Evolutionary conservation across 129 eudicot species (phyloP).

Genomic region (Escallonia herrerae): DNA sequence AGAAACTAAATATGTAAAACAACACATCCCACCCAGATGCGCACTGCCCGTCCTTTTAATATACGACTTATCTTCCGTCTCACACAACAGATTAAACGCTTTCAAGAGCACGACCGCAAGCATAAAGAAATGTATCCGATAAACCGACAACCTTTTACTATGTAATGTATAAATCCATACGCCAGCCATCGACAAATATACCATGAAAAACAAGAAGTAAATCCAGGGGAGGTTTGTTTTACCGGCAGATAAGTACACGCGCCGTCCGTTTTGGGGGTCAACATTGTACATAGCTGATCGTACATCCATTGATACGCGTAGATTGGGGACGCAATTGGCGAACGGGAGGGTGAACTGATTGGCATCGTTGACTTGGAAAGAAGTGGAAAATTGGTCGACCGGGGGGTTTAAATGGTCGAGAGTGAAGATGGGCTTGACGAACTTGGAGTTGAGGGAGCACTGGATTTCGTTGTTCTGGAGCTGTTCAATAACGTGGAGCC

Average conservation of each 20-base stretch:
- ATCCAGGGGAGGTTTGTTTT: slow-evolving; percentile 35
- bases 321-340: slow-evolving; percentile 36
- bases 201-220: slow-evolving; percentile 34
- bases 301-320: slow-evolving; percentile 33
- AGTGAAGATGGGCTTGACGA: slow-evolving; percentile 28
- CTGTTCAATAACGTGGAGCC: slow-evolving; percentile 39
- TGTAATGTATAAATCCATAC: slow-evolving; percentile 32
- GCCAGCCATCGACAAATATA: slow-evolving; percentile 19
- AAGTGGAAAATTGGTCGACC: slow-evolving; percentile 11
- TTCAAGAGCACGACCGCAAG: slow-evolving; percentile 29
- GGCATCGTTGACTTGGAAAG: slow-evolving; percentile 23
- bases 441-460: slow-evolving; percentile 37
- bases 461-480: slow-evolving; percentile 23
- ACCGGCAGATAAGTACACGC: slow-evolving; percentile 48
- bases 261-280: slow-evolving; percentile 17
- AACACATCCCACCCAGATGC: slow-evolving; percentile 59
- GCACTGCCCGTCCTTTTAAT: slow-evolving; percentile 38
- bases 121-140: slow-evolving; percentile 45
- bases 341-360: slow-evolving; percentile 38
- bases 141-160: slow-evolving; percentile 20
- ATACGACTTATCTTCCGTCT: slow-evolving; percentile 47
- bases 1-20: slow-evolving; percentile 47
- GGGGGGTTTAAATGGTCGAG: slow-evolving; percentile 26
- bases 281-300: slow-evolving; percentile 39
- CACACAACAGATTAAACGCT: slow-evolving; percentile 38